Percentiles rank a stretch among this genome's conserved stretches.
These are phyloP conservation scores for Didymella sp. DNA, from an alignment of 2,329 filamentous ascomycete species.

Conservation along the genomic window DNA sequence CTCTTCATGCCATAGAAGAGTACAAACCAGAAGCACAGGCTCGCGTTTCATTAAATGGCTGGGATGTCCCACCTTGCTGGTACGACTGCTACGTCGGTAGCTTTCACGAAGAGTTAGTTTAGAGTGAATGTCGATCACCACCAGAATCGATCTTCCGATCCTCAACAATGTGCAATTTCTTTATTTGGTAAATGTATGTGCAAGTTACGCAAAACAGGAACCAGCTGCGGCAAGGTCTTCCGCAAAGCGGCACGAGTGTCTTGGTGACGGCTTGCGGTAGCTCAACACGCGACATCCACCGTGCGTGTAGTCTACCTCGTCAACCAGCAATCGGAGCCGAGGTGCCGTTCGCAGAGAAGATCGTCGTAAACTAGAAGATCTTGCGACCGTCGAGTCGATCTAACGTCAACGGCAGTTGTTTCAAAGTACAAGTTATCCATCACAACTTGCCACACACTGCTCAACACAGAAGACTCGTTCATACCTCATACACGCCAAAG, in stretches of 20 bases:
- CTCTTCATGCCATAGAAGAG: constrained; percentile 20
- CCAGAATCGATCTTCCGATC: constrained; percentile 12
- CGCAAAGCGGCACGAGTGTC: constrained; percentile 9
- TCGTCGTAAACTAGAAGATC: neutral
- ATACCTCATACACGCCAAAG: constrained; percentile 5
- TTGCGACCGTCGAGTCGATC: neutral
- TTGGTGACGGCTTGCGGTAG: constrained; percentile 27
- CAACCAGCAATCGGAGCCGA: constrained; percentile 2
- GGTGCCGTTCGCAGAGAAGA: neutral
- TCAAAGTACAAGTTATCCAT: neutral
- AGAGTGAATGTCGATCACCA: constrained; percentile 20
- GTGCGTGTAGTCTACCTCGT: neutral
- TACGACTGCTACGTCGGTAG: constrained; percentile 13
- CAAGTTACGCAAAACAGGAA: neutral
- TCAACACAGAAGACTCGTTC: neutral
- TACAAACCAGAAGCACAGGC: constrained; percentile 12
- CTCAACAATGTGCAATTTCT: constrained; percentile 14
- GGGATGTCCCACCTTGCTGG: constrained; percentile 20
- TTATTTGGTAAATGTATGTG: neutral
- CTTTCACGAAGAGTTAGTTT: constrained; percentile 9
- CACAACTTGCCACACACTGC: neutral
- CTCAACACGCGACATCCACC: constrained; percentile 3
- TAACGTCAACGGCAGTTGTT: neutral
- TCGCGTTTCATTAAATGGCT: constrained; percentile 9
- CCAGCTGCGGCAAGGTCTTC: constrained; percentile 14